Evolutionary conservation across 495 filamentous ascomycete species (phyloP).

Genomic region (Monascus purpureus): DNA sequence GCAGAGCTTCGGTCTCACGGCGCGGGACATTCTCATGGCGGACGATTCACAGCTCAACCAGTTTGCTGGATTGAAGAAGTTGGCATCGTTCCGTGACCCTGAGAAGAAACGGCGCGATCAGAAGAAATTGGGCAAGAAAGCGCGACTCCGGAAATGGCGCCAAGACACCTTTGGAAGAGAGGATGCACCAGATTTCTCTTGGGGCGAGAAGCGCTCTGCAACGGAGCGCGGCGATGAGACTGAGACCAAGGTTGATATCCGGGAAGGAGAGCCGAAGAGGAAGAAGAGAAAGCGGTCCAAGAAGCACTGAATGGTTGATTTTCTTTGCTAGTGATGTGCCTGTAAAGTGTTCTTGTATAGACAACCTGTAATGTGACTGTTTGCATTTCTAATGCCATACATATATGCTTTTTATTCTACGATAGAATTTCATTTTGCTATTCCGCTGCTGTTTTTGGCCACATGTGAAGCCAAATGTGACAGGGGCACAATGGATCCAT

Average conservation of each 20-base stretch:
- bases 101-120: constrained; percentile 81
- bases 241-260: constrained; percentile 29
- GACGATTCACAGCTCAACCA: constrained; percentile 76
- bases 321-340: no score
- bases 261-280: constrained; percentile 26
- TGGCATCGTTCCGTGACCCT: constrained; percentile 72
- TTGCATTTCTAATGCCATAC: no score
- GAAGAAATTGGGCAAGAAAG: constrained; percentile 84
- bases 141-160: constrained; percentile 76
- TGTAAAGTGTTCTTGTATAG: no score
- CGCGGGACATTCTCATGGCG: constrained; percentile 84
- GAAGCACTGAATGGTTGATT: constrained; percentile 33
- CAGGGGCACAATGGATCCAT: no score
- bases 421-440: no score
- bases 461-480: no score
- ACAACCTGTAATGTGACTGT: no score
- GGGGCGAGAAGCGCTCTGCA: constrained; percentile 8
- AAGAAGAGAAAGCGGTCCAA: constrained; percentile 39
- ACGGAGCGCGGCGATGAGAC: constrained; percentile 10
- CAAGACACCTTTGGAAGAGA: constrained; percentile 79
- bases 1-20: constrained; percentile 72
- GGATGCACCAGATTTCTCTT: constrained; percentile 38
- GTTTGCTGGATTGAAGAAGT: constrained; percentile 87
- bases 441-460: no score
- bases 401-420: no score